phyloP scores from a whole-genome alignment of 192 early-diverging fungal genomes.

The Coemansia sp. region DNA sequence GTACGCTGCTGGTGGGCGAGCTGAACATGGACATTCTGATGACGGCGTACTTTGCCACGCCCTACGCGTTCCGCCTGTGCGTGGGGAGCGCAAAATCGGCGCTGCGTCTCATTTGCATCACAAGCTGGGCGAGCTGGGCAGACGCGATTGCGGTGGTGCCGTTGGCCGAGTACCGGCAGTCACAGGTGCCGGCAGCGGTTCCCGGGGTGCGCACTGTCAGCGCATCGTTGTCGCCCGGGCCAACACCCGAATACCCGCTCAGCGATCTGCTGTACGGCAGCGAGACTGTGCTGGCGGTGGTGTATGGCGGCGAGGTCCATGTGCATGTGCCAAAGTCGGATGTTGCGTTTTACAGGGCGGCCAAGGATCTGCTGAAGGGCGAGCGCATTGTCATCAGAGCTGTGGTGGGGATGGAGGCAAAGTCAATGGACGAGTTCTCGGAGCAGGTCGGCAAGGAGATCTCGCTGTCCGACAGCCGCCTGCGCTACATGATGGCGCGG shows the following conservation, averaged over 20 bases:
- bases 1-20: constrained; percentile 29
- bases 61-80: constrained; percentile 13
- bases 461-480: not conserved
- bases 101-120: not conserved
- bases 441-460: constrained; percentile 5
- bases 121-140: too few relatives aligned
- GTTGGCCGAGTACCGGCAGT: not conserved
- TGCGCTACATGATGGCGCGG: not conserved
- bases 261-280: constrained; percentile 6
- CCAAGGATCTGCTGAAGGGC: not conserved
- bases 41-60: not conserved
- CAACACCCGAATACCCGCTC: not conserved
- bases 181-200: too few relatives aligned
- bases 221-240: too few relatives aligned
- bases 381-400: not conserved
- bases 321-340: not conserved
- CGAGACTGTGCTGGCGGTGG: not conserved
- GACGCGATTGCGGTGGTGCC: not conserved
- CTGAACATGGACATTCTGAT: constrained; percentile 11
- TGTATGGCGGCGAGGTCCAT: constrained; percentile 2
- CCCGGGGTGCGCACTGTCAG: too few relatives aligned
- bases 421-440: not conserved
- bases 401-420: not conserved
- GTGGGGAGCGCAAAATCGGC: not conserved
- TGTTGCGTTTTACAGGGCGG: not conserved